Evolutionary conservation across 495 filamentous ascomycete species (phyloP), one percentile per base, ranked within the genome.

Genomic region (Astrothelium subdiscretum): DNA sequence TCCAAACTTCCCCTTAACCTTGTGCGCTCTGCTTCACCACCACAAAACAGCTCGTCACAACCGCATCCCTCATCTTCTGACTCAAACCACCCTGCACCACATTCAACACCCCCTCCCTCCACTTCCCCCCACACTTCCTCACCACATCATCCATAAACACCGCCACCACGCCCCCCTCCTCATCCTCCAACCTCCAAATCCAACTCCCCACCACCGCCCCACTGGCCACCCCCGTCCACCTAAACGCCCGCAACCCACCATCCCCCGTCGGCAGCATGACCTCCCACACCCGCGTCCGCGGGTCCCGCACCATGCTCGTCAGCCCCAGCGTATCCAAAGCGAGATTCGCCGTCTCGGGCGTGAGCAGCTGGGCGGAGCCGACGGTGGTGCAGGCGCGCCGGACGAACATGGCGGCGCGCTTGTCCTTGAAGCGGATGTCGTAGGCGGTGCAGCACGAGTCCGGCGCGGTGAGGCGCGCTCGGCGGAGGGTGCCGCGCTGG

Each of bases 131-230:
- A 18, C 43, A 15, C 12, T 29, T 27, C 48, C 48, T 8, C 8
- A 20, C 24, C 48, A 54, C 48, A 54, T 54, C 48, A 54, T 54
- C 48, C 48, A 54, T 54, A 12, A 12, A 54, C 48, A 54, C 48
- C 48, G 48, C 48, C 48, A 54, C 48, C 48, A 54, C 48, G 0
- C 24, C 24, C 24, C 48, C 48, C 4, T 27, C 24, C 24, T 20
- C 48, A 54, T 54, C 48, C 20, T 54, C 48, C 48, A 54, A 15
- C 48, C 48, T 26, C 48, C 48, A 54, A 26, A 54, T 29, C 24
- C 22, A 3, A 54, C 48, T 2, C 10, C 48, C 43, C 43, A 20
- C 43, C 12, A 15, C 20, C 20, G 10, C 6, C 48, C 48, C 48
- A 26, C 10, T 24, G 20, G 29, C 20, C 24, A 6, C 48, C 48